These are phyloP conservation scores for Xenoacremonium recifei DNA, from an alignment of 2,329 filamentous ascomycete genomes.

Conservation along the genomic window DNA sequence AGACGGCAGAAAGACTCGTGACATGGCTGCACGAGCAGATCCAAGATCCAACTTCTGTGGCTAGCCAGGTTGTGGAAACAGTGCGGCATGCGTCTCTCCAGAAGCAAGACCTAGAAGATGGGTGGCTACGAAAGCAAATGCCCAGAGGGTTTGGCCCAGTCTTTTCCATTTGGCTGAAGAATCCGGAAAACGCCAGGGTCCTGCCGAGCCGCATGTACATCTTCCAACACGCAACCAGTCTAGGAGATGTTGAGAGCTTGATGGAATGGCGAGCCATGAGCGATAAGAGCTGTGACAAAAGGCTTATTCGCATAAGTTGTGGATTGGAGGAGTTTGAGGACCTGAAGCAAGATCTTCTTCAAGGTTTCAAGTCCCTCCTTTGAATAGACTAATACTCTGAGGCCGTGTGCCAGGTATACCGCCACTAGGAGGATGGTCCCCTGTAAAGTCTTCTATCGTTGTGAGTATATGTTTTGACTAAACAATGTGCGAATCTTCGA, in stretches of 20 bases:
- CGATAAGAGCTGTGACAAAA: slow-evolving; percentile 69
- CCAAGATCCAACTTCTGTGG: slow-evolving; percentile 33
- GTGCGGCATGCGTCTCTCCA: slow-evolving; percentile 82
- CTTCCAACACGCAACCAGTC: slow-evolving; percentile 92
- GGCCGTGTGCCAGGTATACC: too few species aligned
- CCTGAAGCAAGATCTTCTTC: slow-evolving; percentile 70
- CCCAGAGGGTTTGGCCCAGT: slow-evolving; percentile 86
- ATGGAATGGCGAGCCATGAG: slow-evolving; percentile 96
- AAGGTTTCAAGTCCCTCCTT: slow-evolving; percentile 64
- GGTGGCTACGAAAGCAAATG: slow-evolving; percentile 87
- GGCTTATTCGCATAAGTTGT: slow-evolving; percentile 76
- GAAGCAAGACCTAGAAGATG: slow-evolving; percentile 53
- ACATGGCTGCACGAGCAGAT: slow-evolving; percentile 63
- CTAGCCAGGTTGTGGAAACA: slow-evolving; percentile 55
- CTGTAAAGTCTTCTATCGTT: too few species aligned
- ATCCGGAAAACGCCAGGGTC: slow-evolving; percentile 57
- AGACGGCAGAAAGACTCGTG: slow-evolving; percentile 68
- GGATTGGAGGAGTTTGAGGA: slow-evolving; percentile 88
- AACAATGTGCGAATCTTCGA: too few species aligned
- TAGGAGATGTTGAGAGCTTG: slow-evolving; percentile 91
- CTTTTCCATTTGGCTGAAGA: slow-evolving; percentile 70
- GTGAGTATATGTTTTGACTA: too few species aligned
- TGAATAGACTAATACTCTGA: too few species aligned
- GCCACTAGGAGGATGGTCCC: too few species aligned
- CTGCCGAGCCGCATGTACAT: slow-evolving; percentile 77